Conservation (phyloP, 2,329 filamentous ascomycete species). For the Hypocreales sp. region DNA sequence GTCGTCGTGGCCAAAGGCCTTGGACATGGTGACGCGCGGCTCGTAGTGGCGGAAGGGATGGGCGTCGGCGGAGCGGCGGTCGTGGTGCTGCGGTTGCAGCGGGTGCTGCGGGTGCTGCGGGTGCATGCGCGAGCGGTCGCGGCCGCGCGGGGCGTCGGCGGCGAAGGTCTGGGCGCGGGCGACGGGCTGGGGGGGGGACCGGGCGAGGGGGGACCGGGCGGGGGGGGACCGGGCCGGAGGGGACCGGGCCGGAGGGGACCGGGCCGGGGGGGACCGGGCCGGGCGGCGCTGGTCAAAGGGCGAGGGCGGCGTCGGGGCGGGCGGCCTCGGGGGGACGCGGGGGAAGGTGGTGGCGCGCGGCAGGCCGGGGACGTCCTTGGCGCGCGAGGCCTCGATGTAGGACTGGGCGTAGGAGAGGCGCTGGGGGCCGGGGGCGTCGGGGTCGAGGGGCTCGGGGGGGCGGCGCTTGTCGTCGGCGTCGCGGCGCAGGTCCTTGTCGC, state of each 20-base stretch:
- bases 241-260: too few species aligned
- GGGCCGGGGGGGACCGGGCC: too few species aligned
- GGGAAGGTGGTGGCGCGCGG: constrained; percentile 9
- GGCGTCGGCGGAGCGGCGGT: too few species aligned
- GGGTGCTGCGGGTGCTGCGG: constrained; percentile 15
- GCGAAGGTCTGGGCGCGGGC: constrained; percentile 11
- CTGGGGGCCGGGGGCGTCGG: constrained; percentile 6
- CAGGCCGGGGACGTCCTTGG: constrained; percentile 8
- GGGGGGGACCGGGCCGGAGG: too few species aligned
- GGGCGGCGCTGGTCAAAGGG: too few species aligned
- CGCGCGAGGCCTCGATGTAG: constrained; percentile 18
- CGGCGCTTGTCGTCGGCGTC: too few species aligned
- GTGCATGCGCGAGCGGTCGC: constrained; percentile 20
- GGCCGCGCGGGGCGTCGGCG: constrained; percentile 15
- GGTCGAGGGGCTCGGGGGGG: constrained; percentile 7
- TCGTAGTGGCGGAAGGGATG: constrained; percentile 13
- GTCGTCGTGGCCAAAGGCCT: constrained; percentile 13
- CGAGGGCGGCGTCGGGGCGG: constrained; percentile 16
- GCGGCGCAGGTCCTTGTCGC: constrained; percentile 21
- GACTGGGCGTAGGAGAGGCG: constrained; percentile 10
- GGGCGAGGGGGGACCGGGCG: too few species aligned
- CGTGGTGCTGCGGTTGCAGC: too few species aligned
- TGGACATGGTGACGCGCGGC: constrained; percentile 19
- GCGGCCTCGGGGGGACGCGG: constrained; percentile 16
- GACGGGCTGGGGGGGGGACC: constrained; percentile 11